Percentiles rank a stretch among this genome's conserved stretches.
phyloP scores from a whole-genome alignment of 257 asterid species.

The Lavandula angustifolia region DNA sequence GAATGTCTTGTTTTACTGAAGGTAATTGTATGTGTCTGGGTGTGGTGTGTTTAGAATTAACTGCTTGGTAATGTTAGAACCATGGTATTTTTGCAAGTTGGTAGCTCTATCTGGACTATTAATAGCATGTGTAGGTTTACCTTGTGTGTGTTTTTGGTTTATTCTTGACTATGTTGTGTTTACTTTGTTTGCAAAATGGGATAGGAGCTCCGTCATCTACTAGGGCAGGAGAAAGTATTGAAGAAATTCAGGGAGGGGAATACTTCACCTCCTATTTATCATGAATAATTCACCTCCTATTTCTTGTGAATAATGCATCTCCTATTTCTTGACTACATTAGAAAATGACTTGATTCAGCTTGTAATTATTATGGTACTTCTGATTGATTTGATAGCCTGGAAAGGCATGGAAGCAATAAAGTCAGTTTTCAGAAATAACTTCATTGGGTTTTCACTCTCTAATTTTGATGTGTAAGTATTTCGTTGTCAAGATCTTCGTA shows the following conservation, averaged over 20 bases:
- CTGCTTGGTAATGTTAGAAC: neutral
- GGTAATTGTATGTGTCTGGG: no score
- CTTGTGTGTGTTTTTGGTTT: neutral
- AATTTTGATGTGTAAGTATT: neutral
- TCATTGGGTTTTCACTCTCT: neutral
- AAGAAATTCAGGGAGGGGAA: neutral
- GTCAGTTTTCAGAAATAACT: neutral
- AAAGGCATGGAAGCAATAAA: neutral
- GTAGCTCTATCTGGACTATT: neutral
- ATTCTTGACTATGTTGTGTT: neutral
- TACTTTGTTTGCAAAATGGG: constrained; percentile 12
- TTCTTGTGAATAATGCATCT: no score
- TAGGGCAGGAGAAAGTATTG: neutral
- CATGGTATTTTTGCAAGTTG: constrained; percentile 7
- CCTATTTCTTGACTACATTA: no score
- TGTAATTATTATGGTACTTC: neutral
- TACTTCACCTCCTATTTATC: neutral
- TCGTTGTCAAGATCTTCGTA: neutral
- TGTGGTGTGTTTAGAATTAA: neutral
- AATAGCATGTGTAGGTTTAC: constrained; percentile 7
- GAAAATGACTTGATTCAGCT: neutral
- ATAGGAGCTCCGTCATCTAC: constrained; percentile 1
- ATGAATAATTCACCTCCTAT: no score
- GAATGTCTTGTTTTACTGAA: no score
- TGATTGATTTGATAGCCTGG: neutral